Percentiles rank a stretch among this genome's conserved stretches.
Evolutionary conservation across 495 filamentous ascomycete species (phyloP).

Genomic region (Thermothielavioides terrestris): DNA sequence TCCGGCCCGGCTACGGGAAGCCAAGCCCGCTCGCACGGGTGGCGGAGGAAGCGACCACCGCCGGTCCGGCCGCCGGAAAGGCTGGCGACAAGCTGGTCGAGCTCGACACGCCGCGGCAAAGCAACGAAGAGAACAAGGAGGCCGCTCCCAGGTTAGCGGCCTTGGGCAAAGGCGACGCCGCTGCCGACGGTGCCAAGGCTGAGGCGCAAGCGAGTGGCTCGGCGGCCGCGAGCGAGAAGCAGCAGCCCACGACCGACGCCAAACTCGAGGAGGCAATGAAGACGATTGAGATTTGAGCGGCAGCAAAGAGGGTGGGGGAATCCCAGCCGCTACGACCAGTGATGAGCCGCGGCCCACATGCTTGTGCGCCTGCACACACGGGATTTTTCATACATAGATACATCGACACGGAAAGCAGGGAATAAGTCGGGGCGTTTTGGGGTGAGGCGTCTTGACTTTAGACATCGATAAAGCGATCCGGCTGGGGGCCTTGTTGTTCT

Average conservation of each 20-base stretch:
- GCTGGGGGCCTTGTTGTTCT: not conserved
- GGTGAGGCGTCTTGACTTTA: not conserved
- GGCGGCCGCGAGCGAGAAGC: constrained; percentile 29
- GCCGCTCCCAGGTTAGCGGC: constrained; percentile 24
- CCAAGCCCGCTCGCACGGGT: constrained; percentile 46
- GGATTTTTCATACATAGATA: constrained; percentile 5
- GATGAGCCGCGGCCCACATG: not conserved
- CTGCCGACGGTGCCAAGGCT: constrained; percentile 14
- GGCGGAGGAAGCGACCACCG: constrained; percentile 36
- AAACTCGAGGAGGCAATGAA: constrained; percentile 45
- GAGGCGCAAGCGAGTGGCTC: constrained; percentile 10
- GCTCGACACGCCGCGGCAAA: constrained; percentile 44
- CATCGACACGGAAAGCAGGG: not conserved
- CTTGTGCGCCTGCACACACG: not conserved
- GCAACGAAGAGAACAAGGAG: constrained; percentile 37
- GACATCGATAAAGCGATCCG: not conserved
- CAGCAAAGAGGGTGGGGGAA: not conserved
- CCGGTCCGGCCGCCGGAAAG: constrained; percentile 3
- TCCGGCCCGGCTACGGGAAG: constrained; percentile 42
- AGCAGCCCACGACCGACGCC: constrained; percentile 16
- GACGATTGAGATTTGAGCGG: constrained; percentile 47
- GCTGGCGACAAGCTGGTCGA: constrained; percentile 30
- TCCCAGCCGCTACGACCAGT: constrained; percentile 5
- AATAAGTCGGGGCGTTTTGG: not conserved
- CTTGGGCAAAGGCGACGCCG: constrained; percentile 24